Evolutionary conservation across 768 basidiomycete species (phyloP).

Genomic region (Serendipita sp.): DNA sequence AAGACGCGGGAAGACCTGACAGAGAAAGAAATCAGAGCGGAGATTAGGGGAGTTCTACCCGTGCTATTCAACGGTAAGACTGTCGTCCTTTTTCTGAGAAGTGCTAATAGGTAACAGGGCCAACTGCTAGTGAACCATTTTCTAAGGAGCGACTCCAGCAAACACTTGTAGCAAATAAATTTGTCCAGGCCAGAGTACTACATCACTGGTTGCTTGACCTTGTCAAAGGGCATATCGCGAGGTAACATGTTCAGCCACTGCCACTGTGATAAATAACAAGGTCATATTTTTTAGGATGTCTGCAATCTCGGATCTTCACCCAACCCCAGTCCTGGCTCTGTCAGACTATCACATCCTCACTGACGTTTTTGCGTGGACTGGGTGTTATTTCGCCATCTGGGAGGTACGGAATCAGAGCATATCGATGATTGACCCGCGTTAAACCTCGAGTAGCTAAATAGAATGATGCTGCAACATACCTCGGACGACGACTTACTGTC

Average conservation of each 20-base stretch:
- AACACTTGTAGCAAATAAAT: neutral
- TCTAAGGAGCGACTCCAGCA: neutral
- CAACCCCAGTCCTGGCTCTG: neutral
- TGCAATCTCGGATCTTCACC: neutral
- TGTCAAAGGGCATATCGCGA: neutral
- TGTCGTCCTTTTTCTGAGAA: no score
- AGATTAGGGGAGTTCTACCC: neutral
- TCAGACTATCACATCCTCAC: neutral
- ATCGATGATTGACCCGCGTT: neutral
- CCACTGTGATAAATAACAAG: neutral
- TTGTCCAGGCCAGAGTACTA: neutral
- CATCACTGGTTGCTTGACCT: neutral
- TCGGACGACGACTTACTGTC: neutral
- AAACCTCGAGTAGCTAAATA: neutral
- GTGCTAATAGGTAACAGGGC: neutral
- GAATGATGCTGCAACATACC: neutral
- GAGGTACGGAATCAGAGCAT: neutral
- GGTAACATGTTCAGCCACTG: neutral
- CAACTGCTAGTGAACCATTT: neutral
- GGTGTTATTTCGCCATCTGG: neutral
- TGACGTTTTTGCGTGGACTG: neutral
- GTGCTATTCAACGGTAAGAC: neutral
- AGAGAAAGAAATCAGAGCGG: neutral
- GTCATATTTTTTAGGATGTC: neutral
- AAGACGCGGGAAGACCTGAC: neutral